Base-by-base conservation (phyloP, 108 stramenopile genomes). In the Skeletonema marinoi region DNA sequence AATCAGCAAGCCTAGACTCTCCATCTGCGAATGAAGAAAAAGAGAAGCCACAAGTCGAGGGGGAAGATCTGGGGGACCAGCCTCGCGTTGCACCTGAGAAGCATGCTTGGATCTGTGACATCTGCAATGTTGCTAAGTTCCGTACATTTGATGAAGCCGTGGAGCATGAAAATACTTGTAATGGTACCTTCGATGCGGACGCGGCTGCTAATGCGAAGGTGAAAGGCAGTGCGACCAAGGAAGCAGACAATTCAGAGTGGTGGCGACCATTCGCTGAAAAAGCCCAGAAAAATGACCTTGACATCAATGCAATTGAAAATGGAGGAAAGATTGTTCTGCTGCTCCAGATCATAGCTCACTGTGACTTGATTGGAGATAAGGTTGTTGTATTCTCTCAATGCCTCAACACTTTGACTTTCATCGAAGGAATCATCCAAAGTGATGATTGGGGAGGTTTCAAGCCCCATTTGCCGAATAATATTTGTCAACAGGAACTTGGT, bases 371-470 rank as follows among this genome's bases (percentile, higher is more conserved):
- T n/a, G 85, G 78, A 25, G 93, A 91, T 32, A 91, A 93, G 76
- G 89, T 91, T 58, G 86, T 93, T 8, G 83, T 89, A 11, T 93
- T 93, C 65, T 77, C 85, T 21, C 85, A 91, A 64, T 88, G 87
- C 68, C 80, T 93, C 14, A 75, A 75, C 17, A 91, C 93, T 8
- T 79, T 93, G 2, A 82, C 88, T 46, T 93, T 71, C 58, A 86
- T 93, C 32, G 87, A 88, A 56, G 67, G 77, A 25, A 60, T 91
- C 3, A 67, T 93, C 10, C 58, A 84, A 0, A 64, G 32, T 2
- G 38, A 66, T 16, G 79, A 91, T 66, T 93, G 93, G 93, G 78
- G 66, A 36, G 60, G 75, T 9, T 74, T 78, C 29, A 67, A 59
- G 30, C 78, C 77, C 1, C 73, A 59, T 31, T 44, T 89, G 29